phyloP scores from a whole-genome alignment of 371 early-diverging fungal genomes.

The Apophysomyces elegans region DNA sequence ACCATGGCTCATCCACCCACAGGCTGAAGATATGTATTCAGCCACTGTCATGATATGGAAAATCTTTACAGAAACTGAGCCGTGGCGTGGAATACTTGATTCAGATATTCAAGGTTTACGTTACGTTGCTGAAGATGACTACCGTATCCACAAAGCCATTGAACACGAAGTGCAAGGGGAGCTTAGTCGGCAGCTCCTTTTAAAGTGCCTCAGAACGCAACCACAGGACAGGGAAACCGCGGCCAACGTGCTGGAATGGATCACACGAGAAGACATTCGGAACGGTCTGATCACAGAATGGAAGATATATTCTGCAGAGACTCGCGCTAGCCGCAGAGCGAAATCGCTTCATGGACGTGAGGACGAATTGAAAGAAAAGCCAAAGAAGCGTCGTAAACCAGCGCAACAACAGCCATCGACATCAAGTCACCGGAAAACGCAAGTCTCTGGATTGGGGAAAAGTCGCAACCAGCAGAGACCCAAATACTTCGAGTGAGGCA shows the following conservation, averaged over 20 bases:
- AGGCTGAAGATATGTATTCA: conserved; percentile 69
- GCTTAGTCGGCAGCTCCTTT: conserved; percentile 51
- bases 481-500: conserved; percentile 25
- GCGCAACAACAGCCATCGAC: neutral
- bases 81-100: conserved; percentile 71
- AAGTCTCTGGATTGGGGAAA: conserved; percentile 3
- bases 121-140: conserved; percentile 60
- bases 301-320: conserved; percentile 55
- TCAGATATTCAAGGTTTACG: conserved; percentile 67
- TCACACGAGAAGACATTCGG: conserved; percentile 32
- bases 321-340: conserved; percentile 39
- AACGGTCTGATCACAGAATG: conserved; percentile 48
- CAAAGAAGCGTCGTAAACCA: conserved; percentile 1
- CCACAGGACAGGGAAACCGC: conserved; percentile 59
- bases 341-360: conserved; percentile 27
- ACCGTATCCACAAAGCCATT: conserved; percentile 58
- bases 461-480: conserved; percentile 16
- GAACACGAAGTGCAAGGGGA: conserved; percentile 59
- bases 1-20: conserved; percentile 61
- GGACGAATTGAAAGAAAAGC: conserved; percentile 13
- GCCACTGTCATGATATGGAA: conserved; percentile 71
- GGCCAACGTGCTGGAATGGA: conserved; percentile 51
- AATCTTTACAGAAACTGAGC: conserved; percentile 67
- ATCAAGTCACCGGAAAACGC: neutral
- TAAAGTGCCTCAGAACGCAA: conserved; percentile 51